Conservation (phyloP, 176 grass and related monocot species). For the Carex parvula region DNA sequence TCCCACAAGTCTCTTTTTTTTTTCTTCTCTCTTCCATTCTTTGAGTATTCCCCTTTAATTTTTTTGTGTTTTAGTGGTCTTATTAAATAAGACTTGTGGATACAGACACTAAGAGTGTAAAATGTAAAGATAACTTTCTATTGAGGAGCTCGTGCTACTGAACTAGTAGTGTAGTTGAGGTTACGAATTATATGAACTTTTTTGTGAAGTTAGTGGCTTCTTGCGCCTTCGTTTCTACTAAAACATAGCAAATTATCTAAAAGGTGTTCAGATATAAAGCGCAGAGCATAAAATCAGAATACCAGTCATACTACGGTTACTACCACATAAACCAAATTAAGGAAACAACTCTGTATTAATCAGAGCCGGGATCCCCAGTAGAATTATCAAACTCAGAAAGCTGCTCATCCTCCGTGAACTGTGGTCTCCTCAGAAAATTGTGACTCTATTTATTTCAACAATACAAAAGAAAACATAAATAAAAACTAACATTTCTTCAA, state of each 20-base stretch:
- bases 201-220: background rate
- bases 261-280: background rate
- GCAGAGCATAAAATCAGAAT: background rate
- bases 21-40: background rate
- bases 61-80: background rate
- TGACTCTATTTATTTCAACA: background rate
- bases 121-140: conserved; percentile 15
- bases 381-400: too few relatives aligned
- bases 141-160: background rate
- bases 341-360: too few relatives aligned
- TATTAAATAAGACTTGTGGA: background rate
- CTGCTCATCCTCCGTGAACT: too few relatives aligned
- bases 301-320: background rate
- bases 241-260: too few relatives aligned
- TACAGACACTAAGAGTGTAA: background rate
- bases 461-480: background rate
- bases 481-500: background rate
- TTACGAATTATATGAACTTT: background rate
- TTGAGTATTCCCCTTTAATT: background rate
- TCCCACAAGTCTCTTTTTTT: conserved; percentile 10
- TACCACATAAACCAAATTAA: too few relatives aligned
- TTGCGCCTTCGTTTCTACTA: background rate
- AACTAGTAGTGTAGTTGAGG: background rate
- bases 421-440: background rate
- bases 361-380: too few relatives aligned